These are phyloP conservation scores for Diaporthe ilicicola DNA, from an alignment of 2,329 filamentous ascomycete species.

Conservation along the genomic window DNA sequence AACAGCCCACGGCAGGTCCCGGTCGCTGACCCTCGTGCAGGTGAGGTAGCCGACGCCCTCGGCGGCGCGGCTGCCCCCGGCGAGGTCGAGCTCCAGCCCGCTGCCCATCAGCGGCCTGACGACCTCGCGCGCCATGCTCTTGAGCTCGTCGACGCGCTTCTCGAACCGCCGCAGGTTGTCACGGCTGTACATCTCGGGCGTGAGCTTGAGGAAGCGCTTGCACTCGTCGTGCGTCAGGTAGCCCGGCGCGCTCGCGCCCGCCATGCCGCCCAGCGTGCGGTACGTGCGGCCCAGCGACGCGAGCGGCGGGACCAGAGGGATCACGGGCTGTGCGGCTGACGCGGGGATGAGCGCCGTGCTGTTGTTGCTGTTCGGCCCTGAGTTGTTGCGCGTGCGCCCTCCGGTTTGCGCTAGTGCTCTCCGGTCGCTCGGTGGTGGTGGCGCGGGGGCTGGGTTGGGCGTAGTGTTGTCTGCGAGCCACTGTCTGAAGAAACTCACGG, in stretches of 20 bases:
- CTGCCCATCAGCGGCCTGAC: conserved; percentile 89
- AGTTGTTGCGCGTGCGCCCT: not conserved
- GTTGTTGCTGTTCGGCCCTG: conserved; percentile 42
- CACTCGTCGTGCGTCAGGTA: conserved; percentile 89
- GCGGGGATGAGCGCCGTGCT: conserved; percentile 26
- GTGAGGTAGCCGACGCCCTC: conserved; percentile 59
- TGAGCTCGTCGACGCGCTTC: conserved; percentile 87
- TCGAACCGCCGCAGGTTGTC: conserved; percentile 90
- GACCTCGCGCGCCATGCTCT: conserved; percentile 80
- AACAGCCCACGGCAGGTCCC: conserved; percentile 60
- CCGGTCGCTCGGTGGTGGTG: conserved; percentile 37
- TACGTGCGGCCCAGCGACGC: conserved; percentile 77
- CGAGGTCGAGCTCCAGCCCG: conserved; percentile 81
- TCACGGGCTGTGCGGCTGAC: not conserved
- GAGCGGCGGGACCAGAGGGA: conserved; percentile 52
- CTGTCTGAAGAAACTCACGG: conserved; percentile 85
- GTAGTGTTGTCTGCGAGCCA: conserved; percentile 93
- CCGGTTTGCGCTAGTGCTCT: conserved; percentile 27
- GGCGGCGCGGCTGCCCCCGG: conserved; percentile 51
- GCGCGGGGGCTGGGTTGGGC: conserved; percentile 62
- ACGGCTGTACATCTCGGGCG: conserved; percentile 81
- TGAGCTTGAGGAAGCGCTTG: conserved; percentile 87
- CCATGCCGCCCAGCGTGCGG: conserved; percentile 74
- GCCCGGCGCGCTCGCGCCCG: conserved; percentile 51
- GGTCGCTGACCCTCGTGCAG: conserved; percentile 57